Evolutionary conservation across 805 yeast genomes (phyloP).

Genomic region (Yueomyces sinensis): DNA sequence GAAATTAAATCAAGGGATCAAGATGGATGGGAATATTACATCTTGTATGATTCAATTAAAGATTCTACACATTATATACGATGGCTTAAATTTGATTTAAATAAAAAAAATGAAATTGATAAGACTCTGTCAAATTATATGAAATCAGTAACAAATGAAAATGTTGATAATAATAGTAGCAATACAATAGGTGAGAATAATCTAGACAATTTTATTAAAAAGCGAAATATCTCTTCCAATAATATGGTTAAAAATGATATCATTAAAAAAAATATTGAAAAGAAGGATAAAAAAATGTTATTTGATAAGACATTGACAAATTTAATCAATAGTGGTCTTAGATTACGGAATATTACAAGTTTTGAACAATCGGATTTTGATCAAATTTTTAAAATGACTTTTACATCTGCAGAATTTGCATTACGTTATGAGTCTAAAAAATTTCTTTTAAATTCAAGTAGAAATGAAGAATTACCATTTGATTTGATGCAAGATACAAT

Average conservation of each 20-base stretch:
- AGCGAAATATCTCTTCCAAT: too few relatives aligned
- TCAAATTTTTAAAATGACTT: conserved; percentile 25
- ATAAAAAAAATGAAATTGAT: conserved; percentile 5
- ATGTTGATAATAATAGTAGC: too few relatives aligned
- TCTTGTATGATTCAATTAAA: neutral
- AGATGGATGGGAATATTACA: neutral
- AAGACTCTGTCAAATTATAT: neutral
- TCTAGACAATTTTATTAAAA: too few relatives aligned
- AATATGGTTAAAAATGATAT: conserved; percentile 2
- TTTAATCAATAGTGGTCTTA: conserved; percentile 25
- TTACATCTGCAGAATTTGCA: conserved; percentile 27
- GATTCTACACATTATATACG: conserved; percentile 1
- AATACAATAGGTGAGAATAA: too few relatives aligned
- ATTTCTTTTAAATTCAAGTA: conserved; percentile 2
- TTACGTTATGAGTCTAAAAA: conserved; percentile 17
- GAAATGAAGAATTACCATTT: conserved; percentile 12
- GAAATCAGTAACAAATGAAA: too few relatives aligned
- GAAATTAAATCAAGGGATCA: conserved; percentile 1
- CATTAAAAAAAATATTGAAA: conserved; percentile 4
- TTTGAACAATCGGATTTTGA: conserved; percentile 19
- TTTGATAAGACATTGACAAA: conserved; percentile 23
- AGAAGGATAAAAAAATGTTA: conserved; percentile 13
- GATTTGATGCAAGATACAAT: conserved; percentile 26
- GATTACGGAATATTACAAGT: conserved; percentile 23
- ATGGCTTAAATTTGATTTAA: conserved; percentile 5